phyloP scores from a whole-genome alignment of 2,329 filamentous ascomycete genomes.

The Curvularia lunata region DNA sequence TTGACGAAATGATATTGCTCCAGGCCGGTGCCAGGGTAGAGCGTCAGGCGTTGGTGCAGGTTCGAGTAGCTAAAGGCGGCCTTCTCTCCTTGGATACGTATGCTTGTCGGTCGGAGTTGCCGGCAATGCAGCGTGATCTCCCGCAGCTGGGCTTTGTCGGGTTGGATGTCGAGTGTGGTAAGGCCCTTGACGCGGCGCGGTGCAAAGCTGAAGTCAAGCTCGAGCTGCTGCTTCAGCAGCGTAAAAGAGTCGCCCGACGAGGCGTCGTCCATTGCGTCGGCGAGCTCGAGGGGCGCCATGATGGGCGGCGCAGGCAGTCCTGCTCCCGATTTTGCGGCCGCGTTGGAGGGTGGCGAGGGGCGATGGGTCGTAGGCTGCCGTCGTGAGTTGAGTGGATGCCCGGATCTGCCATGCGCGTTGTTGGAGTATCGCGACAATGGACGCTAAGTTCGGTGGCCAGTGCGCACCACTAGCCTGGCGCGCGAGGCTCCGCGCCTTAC shows the following conservation, averaged over 20 bases:
- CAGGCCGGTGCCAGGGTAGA: slow-evolving; percentile 67
- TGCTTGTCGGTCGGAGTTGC: slow-evolving; percentile 63
- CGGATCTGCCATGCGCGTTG: slow-evolving; percentile 16
- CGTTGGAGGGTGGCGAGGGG: not conserved
- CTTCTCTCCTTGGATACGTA: slow-evolving; percentile 54
- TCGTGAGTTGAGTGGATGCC: slow-evolving; percentile 8
- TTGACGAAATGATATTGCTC: slow-evolving; percentile 80
- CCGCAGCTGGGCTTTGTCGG: slow-evolving; percentile 61
- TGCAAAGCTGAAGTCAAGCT: slow-evolving; percentile 86
- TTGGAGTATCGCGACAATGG: slow-evolving; percentile 18
- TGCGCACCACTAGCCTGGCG: slow-evolving; percentile 6
- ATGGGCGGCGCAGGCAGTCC: slow-evolving; percentile 37
- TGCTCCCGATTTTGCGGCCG: slow-evolving; percentile 27
- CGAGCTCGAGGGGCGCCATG: slow-evolving; percentile 42
- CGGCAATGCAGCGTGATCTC: slow-evolving; percentile 66
- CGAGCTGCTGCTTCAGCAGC: slow-evolving; percentile 83
- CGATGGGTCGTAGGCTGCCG: slow-evolving; percentile 7
- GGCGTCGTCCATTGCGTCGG: slow-evolving; percentile 39
- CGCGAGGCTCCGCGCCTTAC: slow-evolving; percentile 12
- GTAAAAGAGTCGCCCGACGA: slow-evolving; percentile 53
- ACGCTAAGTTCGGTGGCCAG: slow-evolving; percentile 12
- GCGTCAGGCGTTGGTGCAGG: slow-evolving; percentile 69
- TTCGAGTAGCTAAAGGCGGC: slow-evolving; percentile 60
- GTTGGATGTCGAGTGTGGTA: slow-evolving; percentile 80
- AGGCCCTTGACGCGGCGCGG: slow-evolving; percentile 76